phyloP scores from a whole-genome alignment of 2,329 filamentous ascomycete species.

The Thermochaetoides dissita region DNA sequence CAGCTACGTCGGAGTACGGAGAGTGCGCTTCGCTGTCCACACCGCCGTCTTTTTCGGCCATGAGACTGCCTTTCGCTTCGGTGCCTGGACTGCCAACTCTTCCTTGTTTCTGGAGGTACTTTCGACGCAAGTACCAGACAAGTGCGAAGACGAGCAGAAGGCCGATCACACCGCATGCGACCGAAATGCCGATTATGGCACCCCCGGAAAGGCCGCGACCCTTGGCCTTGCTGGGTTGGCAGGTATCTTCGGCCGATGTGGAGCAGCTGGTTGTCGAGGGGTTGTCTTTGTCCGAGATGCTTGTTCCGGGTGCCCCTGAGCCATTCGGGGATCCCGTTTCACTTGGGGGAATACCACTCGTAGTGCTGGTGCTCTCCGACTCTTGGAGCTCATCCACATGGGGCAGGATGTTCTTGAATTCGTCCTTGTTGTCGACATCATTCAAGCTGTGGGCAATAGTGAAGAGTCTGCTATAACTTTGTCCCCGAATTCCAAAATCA shows the following conservation, averaged over 20 bases:
- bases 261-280: too few species aligned
- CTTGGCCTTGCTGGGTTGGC: too few species aligned
- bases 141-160: conserved; percentile 26
- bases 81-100: conserved; percentile 16
- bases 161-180: conserved; percentile 25
- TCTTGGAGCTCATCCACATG: not conserved
- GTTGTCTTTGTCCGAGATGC: not conserved
- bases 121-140: conserved; percentile 29
- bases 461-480: conserved; percentile 12
- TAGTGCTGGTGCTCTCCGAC: not conserved
- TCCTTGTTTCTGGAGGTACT: conserved; percentile 21
- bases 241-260: too few species aligned
- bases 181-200: conserved; percentile 33
- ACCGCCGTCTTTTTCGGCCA: conserved; percentile 30
- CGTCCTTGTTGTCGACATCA: too few species aligned
- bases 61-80: conserved; percentile 24
- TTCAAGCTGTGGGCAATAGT: not conserved
- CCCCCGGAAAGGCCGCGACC: conserved; percentile 23
- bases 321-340: too few species aligned
- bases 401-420: not conserved
- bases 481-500: too few species aligned
- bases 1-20: conserved; percentile 28
- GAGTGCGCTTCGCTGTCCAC: conserved; percentile 26
- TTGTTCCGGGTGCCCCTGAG: not conserved
- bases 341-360: not conserved